phyloP scores from a whole-genome alignment of 2,329 filamentous ascomycete genomes.

The Colletotrichum sp. region DNA sequence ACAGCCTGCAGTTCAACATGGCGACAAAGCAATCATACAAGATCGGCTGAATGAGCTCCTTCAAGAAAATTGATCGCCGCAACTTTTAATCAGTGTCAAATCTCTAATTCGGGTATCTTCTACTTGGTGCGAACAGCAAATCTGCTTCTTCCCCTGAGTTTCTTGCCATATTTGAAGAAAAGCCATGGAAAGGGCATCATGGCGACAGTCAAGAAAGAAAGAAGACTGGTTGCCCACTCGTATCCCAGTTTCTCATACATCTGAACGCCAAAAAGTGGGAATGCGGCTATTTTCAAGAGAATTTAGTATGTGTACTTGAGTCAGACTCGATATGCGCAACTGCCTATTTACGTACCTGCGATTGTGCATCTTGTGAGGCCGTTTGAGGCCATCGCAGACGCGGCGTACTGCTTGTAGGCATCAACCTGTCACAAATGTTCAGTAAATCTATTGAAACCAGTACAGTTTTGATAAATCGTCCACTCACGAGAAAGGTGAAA shows the following conservation, averaged over 20 bases:
- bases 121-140: conserved; percentile 42
- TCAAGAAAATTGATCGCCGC: background rate
- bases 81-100: background rate
- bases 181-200: conserved; percentile 69
- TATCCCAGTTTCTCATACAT: conserved; percentile 74
- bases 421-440: conserved; percentile 55
- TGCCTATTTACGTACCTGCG: conserved; percentile 54
- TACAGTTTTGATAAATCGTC: background rate
- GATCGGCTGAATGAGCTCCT: background rate
- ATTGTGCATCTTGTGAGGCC: conserved; percentile 78
- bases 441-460: background rate
- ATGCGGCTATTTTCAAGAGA: conserved; percentile 59
- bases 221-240: conserved; percentile 69
- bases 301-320: background rate
- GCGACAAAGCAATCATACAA: background rate
- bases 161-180: conserved; percentile 65
- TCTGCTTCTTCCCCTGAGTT: conserved; percentile 56
- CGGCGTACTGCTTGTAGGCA: conserved; percentile 80
- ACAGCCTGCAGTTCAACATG: background rate
- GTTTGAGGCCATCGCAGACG: conserved; percentile 82
- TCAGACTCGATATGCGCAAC: background rate
- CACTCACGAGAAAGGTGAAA: conserved; percentile 84
- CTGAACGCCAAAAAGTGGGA: conserved; percentile 75
- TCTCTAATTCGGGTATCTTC: background rate
- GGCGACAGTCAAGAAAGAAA: conserved; percentile 63